Percentiles rank a stretch among this genome's conserved stretches.
phyloP scores from a whole-genome alignment of 495 filamentous ascomycete species.

The Thermothielavioides terrestris region DNA sequence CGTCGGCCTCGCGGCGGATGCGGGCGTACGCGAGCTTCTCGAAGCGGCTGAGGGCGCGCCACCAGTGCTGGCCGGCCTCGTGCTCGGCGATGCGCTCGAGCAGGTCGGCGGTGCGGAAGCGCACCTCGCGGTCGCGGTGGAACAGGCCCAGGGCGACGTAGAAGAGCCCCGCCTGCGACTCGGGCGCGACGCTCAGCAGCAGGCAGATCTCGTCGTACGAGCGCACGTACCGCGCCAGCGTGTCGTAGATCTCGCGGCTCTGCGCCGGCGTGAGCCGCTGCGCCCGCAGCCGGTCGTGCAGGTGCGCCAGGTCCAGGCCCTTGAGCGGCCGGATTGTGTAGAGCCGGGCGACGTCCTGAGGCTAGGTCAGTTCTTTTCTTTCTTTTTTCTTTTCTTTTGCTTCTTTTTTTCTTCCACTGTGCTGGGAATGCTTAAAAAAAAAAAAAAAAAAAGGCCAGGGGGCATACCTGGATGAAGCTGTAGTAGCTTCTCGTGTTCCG shows the following conservation, averaged over 20 bases:
- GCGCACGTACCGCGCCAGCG: slow-evolving; percentile 64
- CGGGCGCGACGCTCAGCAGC: slow-evolving; percentile 75
- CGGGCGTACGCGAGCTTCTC: slow-evolving; percentile 71
- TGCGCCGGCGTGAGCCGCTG: slow-evolving; percentile 63
- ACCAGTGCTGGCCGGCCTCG: slow-evolving; percentile 89
- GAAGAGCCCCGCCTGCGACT: slow-evolving; percentile 83
- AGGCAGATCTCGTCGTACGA: slow-evolving; percentile 86
- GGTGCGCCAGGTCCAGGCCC: slow-evolving; percentile 76
- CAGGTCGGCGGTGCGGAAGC: slow-evolving; percentile 67
- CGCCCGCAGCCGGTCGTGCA: slow-evolving; percentile 79
- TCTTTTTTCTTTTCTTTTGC: too few species aligned
- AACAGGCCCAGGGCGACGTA: slow-evolving; percentile 90
- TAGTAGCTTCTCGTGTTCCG: slow-evolving; percentile 90
- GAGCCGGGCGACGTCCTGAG: slow-evolving; percentile 50
- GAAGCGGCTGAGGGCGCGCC: slow-evolving; percentile 76
- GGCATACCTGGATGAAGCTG: slow-evolving; percentile 72
- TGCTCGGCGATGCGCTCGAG: slow-evolving; percentile 76
- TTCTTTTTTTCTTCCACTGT: too few species aligned
- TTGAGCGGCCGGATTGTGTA: slow-evolving; percentile 69
- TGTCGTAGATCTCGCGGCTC: slow-evolving; percentile 69
- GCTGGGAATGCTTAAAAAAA: too few species aligned
- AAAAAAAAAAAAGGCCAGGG: not conserved
- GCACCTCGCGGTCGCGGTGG: slow-evolving; percentile 72
- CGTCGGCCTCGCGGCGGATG: slow-evolving; percentile 55
- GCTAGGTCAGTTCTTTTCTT: not conserved